These are phyloP conservation scores for Amaranthus hypochondriacus DNA, from an alignment of 148 eudicot species.

Conservation along the genomic window DNA sequence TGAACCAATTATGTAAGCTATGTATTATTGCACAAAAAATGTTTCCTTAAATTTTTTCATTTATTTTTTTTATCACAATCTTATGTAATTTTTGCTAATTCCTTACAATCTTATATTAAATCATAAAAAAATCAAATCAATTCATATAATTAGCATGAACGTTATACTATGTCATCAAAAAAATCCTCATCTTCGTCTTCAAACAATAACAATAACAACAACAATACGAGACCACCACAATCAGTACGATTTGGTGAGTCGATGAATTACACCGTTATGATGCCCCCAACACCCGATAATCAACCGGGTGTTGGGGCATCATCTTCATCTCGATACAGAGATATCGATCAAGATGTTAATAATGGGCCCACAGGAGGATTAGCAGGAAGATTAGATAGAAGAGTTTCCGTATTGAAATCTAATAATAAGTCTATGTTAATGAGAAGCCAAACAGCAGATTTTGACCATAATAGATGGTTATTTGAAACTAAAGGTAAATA, in stretches of 20 bases:
- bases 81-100: background rate
- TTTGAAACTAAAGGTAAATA: constrained; percentile 85
- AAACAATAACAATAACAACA: constrained; percentile 9
- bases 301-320: constrained; percentile 32
- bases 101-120: background rate
- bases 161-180: constrained; percentile 23
- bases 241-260: constrained; percentile 45
- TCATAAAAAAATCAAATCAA: background rate
- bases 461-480: constrained; percentile 87
- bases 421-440: constrained; percentile 68
- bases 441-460: constrained; percentile 76
- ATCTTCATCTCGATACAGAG: constrained; percentile 12
- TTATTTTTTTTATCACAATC: constrained; percentile 8
- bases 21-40: background rate
- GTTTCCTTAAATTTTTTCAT: background rate
- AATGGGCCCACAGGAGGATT: background rate
- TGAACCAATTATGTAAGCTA: background rate
- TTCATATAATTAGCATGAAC: background rate
- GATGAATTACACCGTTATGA: constrained; percentile 56
- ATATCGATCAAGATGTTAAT: constrained; percentile 8
- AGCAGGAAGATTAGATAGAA: constrained; percentile 45
- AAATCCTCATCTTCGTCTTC: constrained; percentile 13
- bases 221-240: constrained; percentile 31
- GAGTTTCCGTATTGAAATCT: constrained; percentile 51
- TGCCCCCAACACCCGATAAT: constrained; percentile 93